phyloP scores from a whole-genome alignment of 805 yeast species.

The Suhomyces sp. region DNA sequence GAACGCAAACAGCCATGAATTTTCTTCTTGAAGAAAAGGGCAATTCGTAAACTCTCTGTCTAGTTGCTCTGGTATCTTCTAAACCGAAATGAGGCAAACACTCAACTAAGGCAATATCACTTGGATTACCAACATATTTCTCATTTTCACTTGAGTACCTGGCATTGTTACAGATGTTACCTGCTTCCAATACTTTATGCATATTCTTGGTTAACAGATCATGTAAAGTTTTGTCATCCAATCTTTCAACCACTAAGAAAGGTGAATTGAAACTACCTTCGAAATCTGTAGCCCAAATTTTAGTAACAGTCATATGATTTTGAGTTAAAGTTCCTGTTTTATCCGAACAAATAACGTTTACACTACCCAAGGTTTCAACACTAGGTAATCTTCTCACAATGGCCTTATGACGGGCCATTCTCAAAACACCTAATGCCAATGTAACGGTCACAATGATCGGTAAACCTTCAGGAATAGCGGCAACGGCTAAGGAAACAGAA shows the following conservation, averaged over 20 bases:
- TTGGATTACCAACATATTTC: slow-evolving; percentile 85
- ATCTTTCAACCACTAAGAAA: slow-evolving; percentile 48
- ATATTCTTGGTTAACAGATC: slow-evolving; percentile 56
- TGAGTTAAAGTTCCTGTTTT: slow-evolving; percentile 70
- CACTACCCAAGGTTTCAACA: slow-evolving; percentile 93
- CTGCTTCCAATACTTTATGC: slow-evolving; percentile 56
- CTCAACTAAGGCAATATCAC: slow-evolving; percentile 89
- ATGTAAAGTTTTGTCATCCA: slow-evolving; percentile 39
- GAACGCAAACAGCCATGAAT: slow-evolving; percentile 81
- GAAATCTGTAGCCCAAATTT: slow-evolving; percentile 74
- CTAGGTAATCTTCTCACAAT: slow-evolving; percentile 92
- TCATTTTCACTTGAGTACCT: slow-evolving; percentile 66
- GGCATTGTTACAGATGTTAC: slow-evolving; percentile 75
- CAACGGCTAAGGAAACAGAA: slow-evolving; percentile 95
- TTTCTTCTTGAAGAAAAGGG: slow-evolving; percentile 86
- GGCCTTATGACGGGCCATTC: slow-evolving; percentile 95
- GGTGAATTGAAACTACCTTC: slow-evolving; percentile 40
- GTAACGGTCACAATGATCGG: slow-evolving; percentile 98
- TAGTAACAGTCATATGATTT: slow-evolving; percentile 87
- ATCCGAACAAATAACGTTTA: slow-evolving; percentile 54
- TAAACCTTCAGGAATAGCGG: slow-evolving; percentile 98
- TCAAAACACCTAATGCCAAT: slow-evolving; percentile 88
- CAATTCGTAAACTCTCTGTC: slow-evolving; percentile 63
- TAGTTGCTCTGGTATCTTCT: slow-evolving; percentile 64
- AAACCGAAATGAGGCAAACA: slow-evolving; percentile 67